These are phyloP conservation scores for Drechslerella dactyloides DNA, from an alignment of 2,329 filamentous ascomycete species.

Conservation along the genomic window DNA sequence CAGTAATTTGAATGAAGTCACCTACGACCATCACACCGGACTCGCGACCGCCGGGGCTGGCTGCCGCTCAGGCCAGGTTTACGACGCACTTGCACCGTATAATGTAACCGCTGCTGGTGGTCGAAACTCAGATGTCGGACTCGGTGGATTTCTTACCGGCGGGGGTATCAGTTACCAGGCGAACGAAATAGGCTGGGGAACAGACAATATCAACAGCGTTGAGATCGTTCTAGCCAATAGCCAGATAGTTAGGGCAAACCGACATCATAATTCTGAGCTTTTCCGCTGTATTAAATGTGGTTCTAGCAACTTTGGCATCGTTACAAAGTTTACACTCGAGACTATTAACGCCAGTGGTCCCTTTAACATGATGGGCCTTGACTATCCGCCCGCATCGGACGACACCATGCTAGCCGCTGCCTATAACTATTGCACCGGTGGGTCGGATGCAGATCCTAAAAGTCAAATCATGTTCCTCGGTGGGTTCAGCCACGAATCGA, in stretches of 20 bases:
- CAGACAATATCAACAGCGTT: constrained; percentile 62
- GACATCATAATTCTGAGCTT: constrained; percentile 59
- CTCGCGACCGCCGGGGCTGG: constrained; percentile 61
- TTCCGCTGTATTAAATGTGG: constrained; percentile 56
- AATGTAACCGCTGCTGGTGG: constrained; percentile 60
- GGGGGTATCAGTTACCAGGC: constrained; percentile 64
- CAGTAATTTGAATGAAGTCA: constrained; percentile 58
- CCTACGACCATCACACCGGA: constrained; percentile 56
- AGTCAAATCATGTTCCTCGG: constrained; percentile 10
- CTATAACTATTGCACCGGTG: constrained; percentile 5
- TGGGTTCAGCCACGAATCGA: neutral
- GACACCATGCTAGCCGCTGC: constrained; percentile 14
- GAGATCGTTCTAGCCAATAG: constrained; percentile 65
- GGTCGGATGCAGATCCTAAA: constrained; percentile 19
- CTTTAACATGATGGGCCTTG: neutral
- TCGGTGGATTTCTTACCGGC: constrained; percentile 61
- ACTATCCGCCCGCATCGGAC: constrained; percentile 15
- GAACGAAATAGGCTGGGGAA: constrained; percentile 61
- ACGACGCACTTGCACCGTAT: constrained; percentile 58
- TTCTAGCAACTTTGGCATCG: constrained; percentile 56
- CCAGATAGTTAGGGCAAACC: constrained; percentile 61
- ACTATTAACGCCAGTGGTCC: constrained; percentile 1
- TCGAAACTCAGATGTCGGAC: constrained; percentile 59
- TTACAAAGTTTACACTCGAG: constrained; percentile 54
- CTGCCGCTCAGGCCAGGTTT: constrained; percentile 61